Conservation (phyloP, 2,329 filamentous ascomycete species). For the Metarhizium anisopliae region DNA sequence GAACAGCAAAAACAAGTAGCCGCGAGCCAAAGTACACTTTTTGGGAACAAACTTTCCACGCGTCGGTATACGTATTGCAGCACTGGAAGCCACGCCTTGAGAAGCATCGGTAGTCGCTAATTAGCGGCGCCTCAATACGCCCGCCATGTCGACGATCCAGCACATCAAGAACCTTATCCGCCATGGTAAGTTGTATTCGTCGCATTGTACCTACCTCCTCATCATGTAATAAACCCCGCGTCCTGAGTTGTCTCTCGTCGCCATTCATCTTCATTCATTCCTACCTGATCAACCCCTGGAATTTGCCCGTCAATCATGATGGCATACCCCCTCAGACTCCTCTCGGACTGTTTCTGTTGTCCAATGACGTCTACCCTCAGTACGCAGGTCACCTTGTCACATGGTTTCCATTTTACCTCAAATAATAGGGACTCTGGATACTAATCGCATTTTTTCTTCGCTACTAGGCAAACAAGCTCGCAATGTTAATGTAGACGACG, state of each 20-base stretch:
- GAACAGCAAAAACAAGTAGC: not conserved
- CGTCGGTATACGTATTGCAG: not conserved
- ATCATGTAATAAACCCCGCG: not conserved
- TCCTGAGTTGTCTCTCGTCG: too few species aligned
- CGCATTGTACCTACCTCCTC: not conserved
- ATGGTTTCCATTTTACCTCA: not conserved
- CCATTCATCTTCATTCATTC: not conserved
- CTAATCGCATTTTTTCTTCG: not conserved
- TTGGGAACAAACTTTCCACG: not conserved
- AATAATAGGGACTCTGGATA: not conserved
- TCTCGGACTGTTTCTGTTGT: not conserved
- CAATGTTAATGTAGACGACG: constrained; percentile 43
- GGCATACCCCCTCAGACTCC: not conserved
- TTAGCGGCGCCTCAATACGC: constrained; percentile 9
- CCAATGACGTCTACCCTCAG: not conserved
- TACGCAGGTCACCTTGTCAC: too few species aligned
- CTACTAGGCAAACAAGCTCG: constrained; percentile 76
- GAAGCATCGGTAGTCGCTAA: constrained; percentile 8
- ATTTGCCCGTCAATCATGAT: constrained; percentile 2
- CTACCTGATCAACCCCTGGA: not conserved
- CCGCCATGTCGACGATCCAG: constrained; percentile 66
- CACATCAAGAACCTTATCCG: constrained; percentile 98
- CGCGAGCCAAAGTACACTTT: not conserved
- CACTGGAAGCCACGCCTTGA: not conserved
- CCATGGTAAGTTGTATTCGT: constrained; percentile 50